Evolutionary conservation across 306 rosid genomes (phyloP), one percentile per base, ranked within the genome.

Genomic region (Cotoneaster glaucophyllus): DNA sequence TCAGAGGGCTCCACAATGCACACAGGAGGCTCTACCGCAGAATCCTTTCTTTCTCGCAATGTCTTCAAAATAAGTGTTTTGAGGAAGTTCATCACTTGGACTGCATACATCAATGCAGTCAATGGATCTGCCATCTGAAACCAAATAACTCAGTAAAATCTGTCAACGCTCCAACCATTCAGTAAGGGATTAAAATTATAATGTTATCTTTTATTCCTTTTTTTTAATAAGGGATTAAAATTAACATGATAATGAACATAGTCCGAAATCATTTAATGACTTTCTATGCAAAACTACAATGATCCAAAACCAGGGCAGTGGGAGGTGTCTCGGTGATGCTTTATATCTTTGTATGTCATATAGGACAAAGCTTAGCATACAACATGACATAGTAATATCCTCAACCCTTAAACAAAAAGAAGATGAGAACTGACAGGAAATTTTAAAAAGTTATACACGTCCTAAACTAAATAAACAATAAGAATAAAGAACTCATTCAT

Each of bases 41-140:
- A 79, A 75, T 88, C 93, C 80, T 86, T 81, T 83, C 97, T 90
- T 43, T 84, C 93, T 15, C 76, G 79, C 67, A 88, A 71, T 18
- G 89, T 88, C 85, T 83, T 91, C 62, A 86, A 11, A 69, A 91
- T 83, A 22, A 90, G 95, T 32, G 82, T 90, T 85, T 86, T 91
- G 80, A 94, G 89, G 76, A 91, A 88, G 81, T 94, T 88, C 96
- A 94, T 94, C 76, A 94, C 96, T 88, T 90, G 93, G 61, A 91
- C 98, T 28, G 95, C 96, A 80, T 87, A 86, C 94, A 90, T 88
- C 89, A 94, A 79, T 79, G 98, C 98, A 28, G 90, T 88, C 74
- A 91, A 78, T 39, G 98, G 95, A 74, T 91, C 98, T 28, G 87
- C 93, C 98, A 94, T 88, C 97, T 91, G 93, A 86, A 82, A 73